Conservation (phyloP, 2,329 filamentous ascomycete species). For the Diaporthe helianthi region DNA sequence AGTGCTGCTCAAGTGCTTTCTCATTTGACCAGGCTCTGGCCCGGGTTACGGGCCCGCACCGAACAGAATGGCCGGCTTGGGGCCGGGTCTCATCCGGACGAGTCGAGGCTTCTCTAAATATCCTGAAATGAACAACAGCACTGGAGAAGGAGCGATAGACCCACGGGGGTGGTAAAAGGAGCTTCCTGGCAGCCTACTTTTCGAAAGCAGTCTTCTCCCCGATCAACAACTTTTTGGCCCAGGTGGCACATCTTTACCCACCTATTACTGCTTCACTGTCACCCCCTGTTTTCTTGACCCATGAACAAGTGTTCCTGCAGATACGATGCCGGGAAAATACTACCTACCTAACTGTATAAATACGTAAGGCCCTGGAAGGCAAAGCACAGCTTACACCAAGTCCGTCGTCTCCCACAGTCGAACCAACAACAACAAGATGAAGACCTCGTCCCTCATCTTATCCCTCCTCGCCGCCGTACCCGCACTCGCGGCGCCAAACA, state of each 20-base stretch:
- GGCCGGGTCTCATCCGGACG: background rate
- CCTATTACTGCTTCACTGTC: too few species aligned
- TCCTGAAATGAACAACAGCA: background rate
- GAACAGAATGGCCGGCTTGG: background rate
- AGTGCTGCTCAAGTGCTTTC: too few species aligned
- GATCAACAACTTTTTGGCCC: too few species aligned
- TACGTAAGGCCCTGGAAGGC: too few species aligned
- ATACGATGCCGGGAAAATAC: background rate
- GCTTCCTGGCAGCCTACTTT: too few species aligned
- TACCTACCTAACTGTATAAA: background rate
- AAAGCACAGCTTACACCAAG: background rate
- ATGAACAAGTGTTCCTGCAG: background rate
- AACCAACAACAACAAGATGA: slow-evolving; percentile 13
- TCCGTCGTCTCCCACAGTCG: too few species aligned
- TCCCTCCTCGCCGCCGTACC: background rate
- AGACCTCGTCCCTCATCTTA: background rate
- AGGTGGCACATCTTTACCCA: too few species aligned
- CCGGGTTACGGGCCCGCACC: background rate
- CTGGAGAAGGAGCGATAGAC: too few species aligned
- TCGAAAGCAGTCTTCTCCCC: too few species aligned
- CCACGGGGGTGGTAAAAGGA: too few species aligned
- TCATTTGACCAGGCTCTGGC: too few species aligned
- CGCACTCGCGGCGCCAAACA: background rate
- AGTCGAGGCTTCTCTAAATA: too few species aligned
- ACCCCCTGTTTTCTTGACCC: background rate